These are phyloP conservation scores for Penicillium lagena DNA, from an alignment of 495 filamentous ascomycete species.

Conservation along the genomic window DNA sequence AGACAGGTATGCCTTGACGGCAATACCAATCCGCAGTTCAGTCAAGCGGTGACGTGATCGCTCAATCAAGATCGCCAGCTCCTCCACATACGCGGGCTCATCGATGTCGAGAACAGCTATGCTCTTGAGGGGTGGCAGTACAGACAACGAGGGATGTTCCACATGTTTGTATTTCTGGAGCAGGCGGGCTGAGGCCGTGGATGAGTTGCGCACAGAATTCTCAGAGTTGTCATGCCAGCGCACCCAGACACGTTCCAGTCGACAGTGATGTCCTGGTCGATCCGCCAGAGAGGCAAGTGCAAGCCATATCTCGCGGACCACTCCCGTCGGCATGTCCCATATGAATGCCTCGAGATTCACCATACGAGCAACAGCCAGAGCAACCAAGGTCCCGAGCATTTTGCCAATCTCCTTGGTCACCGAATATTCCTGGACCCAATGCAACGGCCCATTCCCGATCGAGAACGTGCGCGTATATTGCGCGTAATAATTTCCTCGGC, in stretches of 20 bases:
- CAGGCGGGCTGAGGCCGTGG: constrained; percentile 8
- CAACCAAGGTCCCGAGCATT: constrained; percentile 89
- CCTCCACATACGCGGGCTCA: constrained; percentile 79
- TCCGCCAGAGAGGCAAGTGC: constrained; percentile 70
- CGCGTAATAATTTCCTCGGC: constrained; percentile 74
- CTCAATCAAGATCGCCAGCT: constrained; percentile 77
- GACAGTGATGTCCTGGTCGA: constrained; percentile 52
- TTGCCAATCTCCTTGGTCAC: constrained; percentile 87
- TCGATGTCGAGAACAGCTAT: constrained; percentile 86
- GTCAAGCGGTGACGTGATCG: constrained; percentile 60
- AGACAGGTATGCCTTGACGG: constrained; percentile 46
- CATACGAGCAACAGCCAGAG: constrained; percentile 79
- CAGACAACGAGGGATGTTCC: constrained; percentile 81
- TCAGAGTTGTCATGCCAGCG: constrained; percentile 82
- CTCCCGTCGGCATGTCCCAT: constrained; percentile 96
- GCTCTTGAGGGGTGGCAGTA: constrained; percentile 74
- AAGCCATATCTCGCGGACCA: constrained; percentile 81
- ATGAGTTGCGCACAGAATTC: constrained; percentile 23
- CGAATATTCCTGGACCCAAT: constrained; percentile 82
- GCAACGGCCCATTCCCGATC: constrained; percentile 75
- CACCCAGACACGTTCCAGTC: constrained; percentile 76
- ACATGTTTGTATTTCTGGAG: constrained; percentile 45
- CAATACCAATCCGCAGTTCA: constrained; percentile 77
- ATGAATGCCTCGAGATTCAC: constrained; percentile 82
- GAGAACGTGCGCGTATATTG: constrained; percentile 86